Evolutionary conservation across 176 grass and related monocot species (phyloP).

Genomic region (Lolium rigidum): DNA sequence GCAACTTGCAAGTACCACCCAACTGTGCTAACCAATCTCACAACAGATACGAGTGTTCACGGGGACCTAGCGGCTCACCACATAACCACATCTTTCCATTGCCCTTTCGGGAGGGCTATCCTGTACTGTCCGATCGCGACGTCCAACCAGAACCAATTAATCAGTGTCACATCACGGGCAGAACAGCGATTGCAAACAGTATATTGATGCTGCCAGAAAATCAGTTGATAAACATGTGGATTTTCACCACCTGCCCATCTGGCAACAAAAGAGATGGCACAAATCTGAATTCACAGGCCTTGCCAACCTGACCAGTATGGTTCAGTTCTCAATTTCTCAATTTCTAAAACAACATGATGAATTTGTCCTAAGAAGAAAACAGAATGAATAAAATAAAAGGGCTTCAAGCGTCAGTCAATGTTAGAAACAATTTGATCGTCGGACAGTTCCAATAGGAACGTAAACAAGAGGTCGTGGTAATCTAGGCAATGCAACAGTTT

Average conservation of each 20-base stretch:
- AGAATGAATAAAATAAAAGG: background rate
- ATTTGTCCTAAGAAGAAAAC: background rate
- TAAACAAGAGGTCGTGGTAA: background rate
- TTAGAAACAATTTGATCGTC: conserved; percentile 14
- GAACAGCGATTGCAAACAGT: background rate
- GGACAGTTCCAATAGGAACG: conserved; percentile 16
- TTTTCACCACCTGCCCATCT: background rate
- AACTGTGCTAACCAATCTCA: conserved; percentile 21
- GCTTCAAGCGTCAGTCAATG: conserved; percentile 12
- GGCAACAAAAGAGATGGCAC: background rate
- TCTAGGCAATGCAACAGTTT: conserved; percentile 25
- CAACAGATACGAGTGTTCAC: background rate
- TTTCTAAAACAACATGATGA: background rate
- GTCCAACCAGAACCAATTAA: conserved; percentile 21
- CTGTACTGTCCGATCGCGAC: conserved; percentile 32
- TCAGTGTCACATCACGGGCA: background rate
- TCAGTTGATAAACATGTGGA: too few relatives aligned
- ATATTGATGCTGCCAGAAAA: too few relatives aligned
- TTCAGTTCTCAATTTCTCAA: too few relatives aligned
- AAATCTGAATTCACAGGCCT: background rate
- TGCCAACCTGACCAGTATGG: background rate
- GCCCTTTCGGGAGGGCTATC: conserved; percentile 31
- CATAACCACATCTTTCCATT: conserved; percentile 1
- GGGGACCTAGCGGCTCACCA: conserved; percentile 34
- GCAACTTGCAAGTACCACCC: background rate